Base-by-base conservation (phyloP, 2,329 filamentous ascomycete genomes). In the Hypoxylon rubiginosum region DNA sequence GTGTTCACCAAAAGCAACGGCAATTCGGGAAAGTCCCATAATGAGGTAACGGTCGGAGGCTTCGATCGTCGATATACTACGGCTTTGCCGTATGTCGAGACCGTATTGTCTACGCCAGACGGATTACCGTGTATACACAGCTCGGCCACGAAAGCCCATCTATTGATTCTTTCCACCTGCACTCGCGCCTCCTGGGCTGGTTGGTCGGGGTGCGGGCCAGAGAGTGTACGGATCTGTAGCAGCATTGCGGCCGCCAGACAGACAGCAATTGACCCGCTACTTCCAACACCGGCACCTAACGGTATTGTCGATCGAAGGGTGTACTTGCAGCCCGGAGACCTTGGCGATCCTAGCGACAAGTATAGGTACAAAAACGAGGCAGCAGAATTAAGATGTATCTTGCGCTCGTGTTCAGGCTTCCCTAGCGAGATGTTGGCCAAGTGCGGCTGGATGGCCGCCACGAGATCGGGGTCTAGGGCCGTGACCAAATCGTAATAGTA, bases 51-150 rank as follows among this genome's bases (percentile, higher is more conserved):
- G 0, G 82, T 82, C 0, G 95, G 93, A 2, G 94, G 92, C 76
- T 91, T 91, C 62, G 84, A 86, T 56, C 94, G 87, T 74, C 95
- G 91, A 81, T 97, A 99, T 2, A 98, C 84, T 1, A 99, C 94
- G 0, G 94, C 96, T 81, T 97, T 97, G 62, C 96, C 96, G 74
- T 97, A 92, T 11, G 94, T 92, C 11, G 95, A 87, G 28, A 99
- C 95, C 2, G 96, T 99, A 79, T 99, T 99, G 81, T 99, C 96
- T 46, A 99, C 93, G 0, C 96, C 96, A 0, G 93, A 97, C 0
- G 96, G 96, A 75, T 97, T 98, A 39, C 95, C 96, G 77, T 99
- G 96, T 68, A 98, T 97, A 80, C 94, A 96, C 89, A 98, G 92
- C 79, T 99, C 96, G 24, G 92, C 92, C 0, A 99, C 96, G 79